Percentiles rank a stretch among this genome's conserved stretches.
Evolutionary conservation across 805 yeast genomes (phyloP).

Genomic region (Candida chilensis): DNA sequence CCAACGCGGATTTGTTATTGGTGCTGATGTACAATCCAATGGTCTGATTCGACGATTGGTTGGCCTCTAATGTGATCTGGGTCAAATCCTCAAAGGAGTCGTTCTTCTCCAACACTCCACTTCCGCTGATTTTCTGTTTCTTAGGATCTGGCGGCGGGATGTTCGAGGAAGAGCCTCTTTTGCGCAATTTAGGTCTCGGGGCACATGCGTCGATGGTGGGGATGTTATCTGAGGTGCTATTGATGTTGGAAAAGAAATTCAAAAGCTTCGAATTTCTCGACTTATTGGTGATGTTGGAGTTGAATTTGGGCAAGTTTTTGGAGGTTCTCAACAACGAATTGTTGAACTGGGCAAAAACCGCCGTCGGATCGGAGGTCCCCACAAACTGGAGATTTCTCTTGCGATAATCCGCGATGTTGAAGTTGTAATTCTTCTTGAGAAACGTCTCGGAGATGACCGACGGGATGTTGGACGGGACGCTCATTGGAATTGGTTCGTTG

Average conservation of each 20-base stretch:
- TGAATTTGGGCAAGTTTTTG: neutral
- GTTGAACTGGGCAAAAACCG: neutral
- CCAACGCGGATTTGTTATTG: neutral
- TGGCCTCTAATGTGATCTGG: neutral
- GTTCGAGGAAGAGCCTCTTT: no score
- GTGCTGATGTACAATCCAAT: neutral
- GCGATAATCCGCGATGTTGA: neutral
- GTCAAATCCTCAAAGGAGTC: no score
- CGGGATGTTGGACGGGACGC: neutral
- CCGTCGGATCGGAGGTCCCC: neutral
- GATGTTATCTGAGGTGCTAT: neutral
- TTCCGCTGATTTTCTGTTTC: no score
- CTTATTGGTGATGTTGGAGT: no score
- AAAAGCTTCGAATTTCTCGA: neutral
- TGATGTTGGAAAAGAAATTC: no score
- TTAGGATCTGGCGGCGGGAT: no score
- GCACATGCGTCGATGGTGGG: neutral
- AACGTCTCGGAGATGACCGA: neutral
- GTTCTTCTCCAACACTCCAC: no score
- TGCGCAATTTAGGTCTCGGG: conserved; percentile 1
- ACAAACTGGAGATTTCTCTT: neutral
- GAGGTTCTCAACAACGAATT: neutral
- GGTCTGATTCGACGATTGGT: neutral
- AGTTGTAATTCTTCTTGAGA: neutral
- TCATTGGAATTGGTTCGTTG: neutral